Conservation (phyloP, 2,329 filamentous ascomycete species). For the Aspergillus pseudoglaucus region DNA sequence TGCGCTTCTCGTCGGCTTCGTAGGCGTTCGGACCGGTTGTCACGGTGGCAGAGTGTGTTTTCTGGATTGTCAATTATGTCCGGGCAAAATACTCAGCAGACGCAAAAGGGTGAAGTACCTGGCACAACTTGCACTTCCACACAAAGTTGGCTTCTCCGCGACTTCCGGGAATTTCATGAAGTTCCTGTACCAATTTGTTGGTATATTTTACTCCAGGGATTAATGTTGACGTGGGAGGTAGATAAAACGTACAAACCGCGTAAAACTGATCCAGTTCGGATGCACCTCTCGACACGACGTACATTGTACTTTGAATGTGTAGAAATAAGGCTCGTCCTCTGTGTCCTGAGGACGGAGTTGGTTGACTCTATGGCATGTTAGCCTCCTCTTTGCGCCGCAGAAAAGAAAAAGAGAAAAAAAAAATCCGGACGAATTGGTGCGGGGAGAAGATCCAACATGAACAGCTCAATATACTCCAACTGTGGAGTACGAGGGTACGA, state of each 20-base stretch:
- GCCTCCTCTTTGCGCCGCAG: neutral
- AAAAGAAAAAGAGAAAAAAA: too few species aligned
- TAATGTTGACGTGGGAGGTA: neutral
- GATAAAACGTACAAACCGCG: slow-evolving; percentile 65
- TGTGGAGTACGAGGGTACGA: neutral
- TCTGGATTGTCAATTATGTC: slow-evolving; percentile 16
- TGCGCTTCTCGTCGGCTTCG: slow-evolving; percentile 46
- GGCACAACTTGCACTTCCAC: slow-evolving; percentile 99
- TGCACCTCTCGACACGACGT: slow-evolving; percentile 94
- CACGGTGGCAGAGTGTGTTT: slow-evolving; percentile 66
- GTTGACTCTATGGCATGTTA: slow-evolving; percentile 61
- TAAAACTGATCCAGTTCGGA: slow-evolving; percentile 77
- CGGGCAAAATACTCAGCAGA: neutral
- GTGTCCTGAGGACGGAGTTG: slow-evolving; percentile 81
- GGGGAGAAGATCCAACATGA: neutral
- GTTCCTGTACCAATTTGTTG: slow-evolving; percentile 54
- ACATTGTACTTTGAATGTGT: slow-evolving; percentile 96
- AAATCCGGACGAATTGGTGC: neutral
- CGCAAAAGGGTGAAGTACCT: slow-evolving; percentile 49
- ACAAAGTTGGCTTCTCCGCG: slow-evolving; percentile 97
- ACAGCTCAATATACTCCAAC: neutral
- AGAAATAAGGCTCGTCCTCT: slow-evolving; percentile 78
- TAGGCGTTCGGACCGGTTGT: slow-evolving; percentile 68
- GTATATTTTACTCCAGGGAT: neutral
- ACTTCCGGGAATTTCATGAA: slow-evolving; percentile 85